Conservation (phyloP, 2,329 filamentous ascomycete species). For the Beauveria caledonica region DNA sequence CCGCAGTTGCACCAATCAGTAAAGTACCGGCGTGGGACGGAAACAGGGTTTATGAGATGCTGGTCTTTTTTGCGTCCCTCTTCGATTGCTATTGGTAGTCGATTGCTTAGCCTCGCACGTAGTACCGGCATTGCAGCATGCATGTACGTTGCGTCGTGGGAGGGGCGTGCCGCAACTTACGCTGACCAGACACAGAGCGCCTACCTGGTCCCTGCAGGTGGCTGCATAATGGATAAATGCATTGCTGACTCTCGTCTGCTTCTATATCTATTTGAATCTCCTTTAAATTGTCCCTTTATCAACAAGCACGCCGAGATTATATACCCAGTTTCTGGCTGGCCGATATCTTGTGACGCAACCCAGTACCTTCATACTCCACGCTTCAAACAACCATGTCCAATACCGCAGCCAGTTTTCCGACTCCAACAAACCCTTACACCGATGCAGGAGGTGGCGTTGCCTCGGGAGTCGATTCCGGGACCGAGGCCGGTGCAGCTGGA, state of each 20-base stretch:
- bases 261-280: background rate
- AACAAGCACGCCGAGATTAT: background rate
- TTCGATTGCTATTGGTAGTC: background rate
- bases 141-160: background rate
- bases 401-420: background rate
- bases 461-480: slow-evolving; percentile 33
- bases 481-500: slow-evolving; percentile 58
- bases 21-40: slow-evolving; percentile 1
- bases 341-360: slow-evolving; percentile 31
- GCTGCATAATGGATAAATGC: background rate
- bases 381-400: slow-evolving; percentile 20
- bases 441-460: slow-evolving; percentile 26
- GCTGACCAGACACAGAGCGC: background rate
- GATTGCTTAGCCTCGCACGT: background rate
- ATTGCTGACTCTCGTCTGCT: background rate
- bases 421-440: slow-evolving; percentile 24
- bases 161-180: background rate
- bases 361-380: slow-evolving; percentile 35
- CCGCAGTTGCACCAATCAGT: slow-evolving; percentile 6
- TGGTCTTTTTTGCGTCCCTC: background rate
- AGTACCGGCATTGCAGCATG: slow-evolving; percentile 9
- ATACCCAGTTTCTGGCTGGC: slow-evolving; percentile 8
- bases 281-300: background rate
- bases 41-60: background rate
- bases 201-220: background rate